Percentiles rank a stretch among this genome's conserved stretches.
These are phyloP conservation scores for Herpetospermum pedunculosum DNA, from an alignment of 306 rosid species.

Conservation along the genomic window DNA sequence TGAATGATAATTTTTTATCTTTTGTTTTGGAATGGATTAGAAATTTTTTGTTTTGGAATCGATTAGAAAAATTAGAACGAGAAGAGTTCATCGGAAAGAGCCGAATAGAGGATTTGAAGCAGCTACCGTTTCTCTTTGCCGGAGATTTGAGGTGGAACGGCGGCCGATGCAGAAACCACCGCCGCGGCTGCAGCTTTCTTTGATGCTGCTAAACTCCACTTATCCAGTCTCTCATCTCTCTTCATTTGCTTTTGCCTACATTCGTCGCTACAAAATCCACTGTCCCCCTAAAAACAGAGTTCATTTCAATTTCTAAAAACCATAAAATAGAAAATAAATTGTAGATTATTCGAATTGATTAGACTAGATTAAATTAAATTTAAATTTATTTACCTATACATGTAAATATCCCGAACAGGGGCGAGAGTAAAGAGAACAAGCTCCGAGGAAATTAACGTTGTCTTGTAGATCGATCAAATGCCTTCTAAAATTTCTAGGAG, in stretches of 20 bases:
- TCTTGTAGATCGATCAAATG: conserved; percentile 25
- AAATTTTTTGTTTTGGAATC: too few species aligned
- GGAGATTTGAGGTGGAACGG: conserved; percentile 23
- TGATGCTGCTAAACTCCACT: conserved; percentile 37
- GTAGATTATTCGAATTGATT: background rate
- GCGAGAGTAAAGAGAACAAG: conserved; percentile 70
- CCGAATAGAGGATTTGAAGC: too few species aligned
- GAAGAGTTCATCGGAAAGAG: too few species aligned
- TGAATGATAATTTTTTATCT: too few species aligned
- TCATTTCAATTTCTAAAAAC: background rate
- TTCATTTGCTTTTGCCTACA: conserved; percentile 85
- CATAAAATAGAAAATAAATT: background rate
- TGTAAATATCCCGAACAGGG: conserved; percentile 78
- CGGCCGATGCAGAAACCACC: conserved; percentile 13
- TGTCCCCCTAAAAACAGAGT: conserved; percentile 39
- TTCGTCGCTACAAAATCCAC: conserved; percentile 79
- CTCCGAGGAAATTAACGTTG: conserved; percentile 46
- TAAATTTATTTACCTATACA: conserved; percentile 48
- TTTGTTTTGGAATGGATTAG: too few species aligned
- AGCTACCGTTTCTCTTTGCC: conserved; percentile 40
- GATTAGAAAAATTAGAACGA: too few species aligned
- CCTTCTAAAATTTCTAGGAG: conserved; percentile 33
- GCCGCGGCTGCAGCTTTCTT: conserved; percentile 23
- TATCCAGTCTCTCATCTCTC: conserved; percentile 60
- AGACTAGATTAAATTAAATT: background rate